These are phyloP conservation scores for Ceratocystis destructans DNA, from an alignment of 2,329 filamentous ascomycete genomes.

Conservation along the genomic window DNA sequence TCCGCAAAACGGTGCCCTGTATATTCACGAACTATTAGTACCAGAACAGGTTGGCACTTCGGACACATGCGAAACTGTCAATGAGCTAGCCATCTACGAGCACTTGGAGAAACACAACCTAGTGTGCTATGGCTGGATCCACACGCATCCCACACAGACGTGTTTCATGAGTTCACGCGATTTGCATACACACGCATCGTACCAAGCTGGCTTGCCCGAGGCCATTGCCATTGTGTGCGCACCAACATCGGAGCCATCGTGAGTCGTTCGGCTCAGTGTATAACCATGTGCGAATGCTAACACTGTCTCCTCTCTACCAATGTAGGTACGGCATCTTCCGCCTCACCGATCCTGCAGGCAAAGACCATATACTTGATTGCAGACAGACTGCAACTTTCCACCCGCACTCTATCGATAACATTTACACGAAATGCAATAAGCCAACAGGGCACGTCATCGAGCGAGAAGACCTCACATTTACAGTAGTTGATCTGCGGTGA, in stretches of 20 bases:
- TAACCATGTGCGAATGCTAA: background rate
- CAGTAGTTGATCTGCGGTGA: slow-evolving; percentile 41
- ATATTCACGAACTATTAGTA: slow-evolving; percentile 77
- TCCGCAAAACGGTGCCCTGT: slow-evolving; percentile 81
- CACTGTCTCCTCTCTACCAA: slow-evolving; percentile 7
- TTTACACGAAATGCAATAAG: slow-evolving; percentile 62
- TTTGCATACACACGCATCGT: slow-evolving; percentile 83
- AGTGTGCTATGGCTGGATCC: slow-evolving; percentile 89
- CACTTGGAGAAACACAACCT: slow-evolving; percentile 77
- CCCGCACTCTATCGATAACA: slow-evolving; percentile 49
- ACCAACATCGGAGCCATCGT: slow-evolving; percentile 64
- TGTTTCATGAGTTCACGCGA: slow-evolving; percentile 97
- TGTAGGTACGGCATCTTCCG: slow-evolving; percentile 78
- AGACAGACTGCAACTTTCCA: slow-evolving; percentile 72
- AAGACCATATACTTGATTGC: slow-evolving; percentile 73
- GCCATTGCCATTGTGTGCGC: slow-evolving; percentile 95
- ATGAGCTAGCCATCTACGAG: slow-evolving; percentile 72
- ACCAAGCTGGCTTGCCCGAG: slow-evolving; percentile 93
- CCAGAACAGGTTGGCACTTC: slow-evolving; percentile 80
- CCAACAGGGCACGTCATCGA: slow-evolving; percentile 58
- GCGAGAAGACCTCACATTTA: slow-evolving; percentile 48
- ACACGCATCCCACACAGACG: slow-evolving; percentile 90
- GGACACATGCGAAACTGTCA: slow-evolving; percentile 89
- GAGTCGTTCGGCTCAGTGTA: slow-evolving; percentile 28
- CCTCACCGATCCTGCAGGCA: slow-evolving; percentile 80